Evolutionary conservation across 257 asterid species (phyloP).

Genomic region (Echium plantagineum): DNA sequence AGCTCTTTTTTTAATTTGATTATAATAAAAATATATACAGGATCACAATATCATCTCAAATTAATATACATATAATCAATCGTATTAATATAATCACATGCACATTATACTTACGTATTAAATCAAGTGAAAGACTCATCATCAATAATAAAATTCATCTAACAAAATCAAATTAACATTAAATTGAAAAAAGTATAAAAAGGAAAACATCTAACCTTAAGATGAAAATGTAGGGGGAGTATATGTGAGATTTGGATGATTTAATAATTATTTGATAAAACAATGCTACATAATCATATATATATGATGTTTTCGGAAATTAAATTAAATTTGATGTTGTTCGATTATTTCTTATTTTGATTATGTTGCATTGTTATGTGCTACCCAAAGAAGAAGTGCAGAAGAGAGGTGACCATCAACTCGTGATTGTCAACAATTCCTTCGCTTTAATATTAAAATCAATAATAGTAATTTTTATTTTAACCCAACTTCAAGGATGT

Average conservation of each 20-base stretch:
- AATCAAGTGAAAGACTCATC: neutral
- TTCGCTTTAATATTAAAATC: too few species aligned
- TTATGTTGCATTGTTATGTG: neutral
- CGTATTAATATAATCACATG: neutral
- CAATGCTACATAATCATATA: neutral
- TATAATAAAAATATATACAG: neutral
- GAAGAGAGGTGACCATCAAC: neutral
- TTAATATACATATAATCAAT: too few species aligned
- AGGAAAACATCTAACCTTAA: neutral
- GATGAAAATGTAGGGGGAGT: too few species aligned
- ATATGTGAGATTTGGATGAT: neutral
- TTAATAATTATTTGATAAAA: too few species aligned
- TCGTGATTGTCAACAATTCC: too few species aligned
- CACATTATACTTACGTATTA: neutral
- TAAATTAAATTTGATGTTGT: neutral
- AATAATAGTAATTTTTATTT: too few species aligned
- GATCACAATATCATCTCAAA: neutral
- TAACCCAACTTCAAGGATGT: too few species aligned
- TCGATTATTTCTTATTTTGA: too few species aligned
- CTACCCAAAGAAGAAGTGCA: neutral
- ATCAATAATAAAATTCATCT: neutral
- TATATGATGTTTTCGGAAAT: neutral
- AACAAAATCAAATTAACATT: too few species aligned
- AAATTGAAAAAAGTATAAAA: too few species aligned
- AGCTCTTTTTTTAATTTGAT: too few species aligned